These are phyloP conservation scores for Endoconidiophora polonica DNA, from an alignment of 2,329 filamentous ascomycete genomes.

Conservation along the genomic window DNA sequence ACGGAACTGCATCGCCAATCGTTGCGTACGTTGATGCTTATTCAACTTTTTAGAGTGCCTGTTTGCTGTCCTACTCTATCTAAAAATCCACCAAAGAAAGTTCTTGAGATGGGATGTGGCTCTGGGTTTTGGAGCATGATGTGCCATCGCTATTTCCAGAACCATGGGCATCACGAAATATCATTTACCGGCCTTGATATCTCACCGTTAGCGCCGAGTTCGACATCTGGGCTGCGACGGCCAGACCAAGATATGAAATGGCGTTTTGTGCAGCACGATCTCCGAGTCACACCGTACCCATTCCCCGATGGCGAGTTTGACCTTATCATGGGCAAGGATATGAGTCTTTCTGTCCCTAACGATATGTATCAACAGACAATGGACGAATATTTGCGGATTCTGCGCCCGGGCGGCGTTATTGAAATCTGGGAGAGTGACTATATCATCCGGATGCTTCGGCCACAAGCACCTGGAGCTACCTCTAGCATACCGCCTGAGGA, in stretches of 20 bases:
- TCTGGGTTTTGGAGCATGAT: constrained; percentile 80
- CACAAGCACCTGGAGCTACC: constrained; percentile 45
- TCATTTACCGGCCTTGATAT: constrained; percentile 74
- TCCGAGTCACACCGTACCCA: constrained; percentile 59
- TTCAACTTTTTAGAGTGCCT: constrained; percentile 65
- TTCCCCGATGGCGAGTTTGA: constrained; percentile 71
- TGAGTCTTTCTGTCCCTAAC: constrained; percentile 49
- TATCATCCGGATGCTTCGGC: constrained; percentile 64
- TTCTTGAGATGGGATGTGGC: constrained; percentile 78
- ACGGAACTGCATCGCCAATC: constrained; percentile 77
- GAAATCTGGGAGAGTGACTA: constrained; percentile 88
- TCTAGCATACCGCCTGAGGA: constrained; percentile 18
- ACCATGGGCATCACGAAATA: constrained; percentile 50
- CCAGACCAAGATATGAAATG: constrained; percentile 62
- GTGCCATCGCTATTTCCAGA: constrained; percentile 64
- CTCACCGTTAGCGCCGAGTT: constrained; percentile 44
- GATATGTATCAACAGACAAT: constrained; percentile 37
- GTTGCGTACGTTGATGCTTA: constrained; percentile 63
- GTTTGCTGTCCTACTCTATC: constrained; percentile 54
- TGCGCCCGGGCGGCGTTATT: constrained; percentile 61
- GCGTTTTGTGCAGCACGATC: constrained; percentile 76
- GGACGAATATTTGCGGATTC: constrained; percentile 60
- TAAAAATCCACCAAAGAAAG: constrained; percentile 52
- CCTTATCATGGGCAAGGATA: constrained; percentile 74
- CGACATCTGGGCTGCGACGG: constrained; percentile 25